Evolutionary conservation across 192 early-diverging fungal species (phyloP).

Genomic region (Coemansia sp.): DNA sequence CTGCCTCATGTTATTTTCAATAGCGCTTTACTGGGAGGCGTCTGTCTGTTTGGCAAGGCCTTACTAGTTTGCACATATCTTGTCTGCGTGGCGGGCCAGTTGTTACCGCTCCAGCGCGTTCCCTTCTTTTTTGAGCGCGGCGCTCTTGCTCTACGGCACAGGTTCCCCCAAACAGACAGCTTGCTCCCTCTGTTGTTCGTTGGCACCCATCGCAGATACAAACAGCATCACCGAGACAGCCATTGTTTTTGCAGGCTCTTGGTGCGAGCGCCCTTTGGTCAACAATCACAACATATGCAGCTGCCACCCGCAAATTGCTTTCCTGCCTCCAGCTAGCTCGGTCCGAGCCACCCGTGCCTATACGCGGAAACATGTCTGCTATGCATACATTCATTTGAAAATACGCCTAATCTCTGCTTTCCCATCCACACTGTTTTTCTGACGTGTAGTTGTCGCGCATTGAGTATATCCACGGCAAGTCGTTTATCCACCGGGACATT

Average conservation of each 20-base stretch:
- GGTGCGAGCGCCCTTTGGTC: neutral
- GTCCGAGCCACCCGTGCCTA: neutral
- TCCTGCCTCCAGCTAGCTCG: neutral
- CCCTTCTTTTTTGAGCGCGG: neutral
- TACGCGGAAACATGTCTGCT: neutral
- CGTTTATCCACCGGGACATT: conserved; percentile 90
- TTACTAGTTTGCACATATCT: neutral
- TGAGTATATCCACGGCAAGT: conserved; percentile 81
- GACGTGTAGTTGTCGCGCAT: conserved; percentile 63
- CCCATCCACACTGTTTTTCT: neutral
- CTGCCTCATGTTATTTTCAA: neutral
- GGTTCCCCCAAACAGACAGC: neutral
- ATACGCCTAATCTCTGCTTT: neutral
- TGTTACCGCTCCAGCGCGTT: neutral
- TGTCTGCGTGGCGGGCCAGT: conserved; percentile 10
- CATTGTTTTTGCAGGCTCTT: conserved; percentile 6
- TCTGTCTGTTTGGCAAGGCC: neutral
- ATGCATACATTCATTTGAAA: conserved; percentile 11
- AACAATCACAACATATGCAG: neutral
- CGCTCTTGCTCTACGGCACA: neutral
- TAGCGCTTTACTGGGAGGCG: conserved; percentile 8
- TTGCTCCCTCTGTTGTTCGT: conserved; percentile 1
- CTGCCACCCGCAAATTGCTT: neutral
- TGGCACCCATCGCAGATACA: neutral
- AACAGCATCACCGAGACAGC: neutral